phyloP scores from a whole-genome alignment of 345 rosid genomes.

The Ailanthus altissimus region DNA sequence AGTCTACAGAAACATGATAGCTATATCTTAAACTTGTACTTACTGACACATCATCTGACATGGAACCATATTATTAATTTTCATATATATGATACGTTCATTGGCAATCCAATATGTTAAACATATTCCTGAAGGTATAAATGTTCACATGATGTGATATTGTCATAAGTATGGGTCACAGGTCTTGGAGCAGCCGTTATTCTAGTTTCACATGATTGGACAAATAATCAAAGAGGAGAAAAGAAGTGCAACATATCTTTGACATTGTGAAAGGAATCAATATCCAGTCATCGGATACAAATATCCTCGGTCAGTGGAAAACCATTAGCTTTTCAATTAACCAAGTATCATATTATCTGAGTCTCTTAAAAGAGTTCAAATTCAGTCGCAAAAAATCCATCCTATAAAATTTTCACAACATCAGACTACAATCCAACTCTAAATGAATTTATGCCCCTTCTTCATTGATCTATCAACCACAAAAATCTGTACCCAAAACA shows the following conservation, averaged over 20 bases:
- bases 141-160: background rate
- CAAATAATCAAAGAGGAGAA: background rate
- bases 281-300: background rate
- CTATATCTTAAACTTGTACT: background rate
- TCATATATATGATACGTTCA: background rate
- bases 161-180: background rate
- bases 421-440: too few species aligned
- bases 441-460: too few species aligned
- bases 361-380: background rate
- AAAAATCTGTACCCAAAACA: too few species aligned
- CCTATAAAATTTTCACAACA: too few species aligned
- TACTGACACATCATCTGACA: background rate
- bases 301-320: background rate
- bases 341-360: background rate
- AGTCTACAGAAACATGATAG: background rate
- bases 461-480: too few species aligned
- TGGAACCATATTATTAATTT: background rate
- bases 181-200: background rate
- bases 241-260: conserved; percentile 9
- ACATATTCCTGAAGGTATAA: background rate
- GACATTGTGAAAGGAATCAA: background rate
- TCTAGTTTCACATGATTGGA: conserved; percentile 1
- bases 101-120: background rate
- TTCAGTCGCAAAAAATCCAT: background rate
- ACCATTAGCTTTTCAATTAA: background rate